phyloP scores from a whole-genome alignment of 2,329 filamentous ascomycete genomes.

The Trichoderma semiorbis region DNA sequence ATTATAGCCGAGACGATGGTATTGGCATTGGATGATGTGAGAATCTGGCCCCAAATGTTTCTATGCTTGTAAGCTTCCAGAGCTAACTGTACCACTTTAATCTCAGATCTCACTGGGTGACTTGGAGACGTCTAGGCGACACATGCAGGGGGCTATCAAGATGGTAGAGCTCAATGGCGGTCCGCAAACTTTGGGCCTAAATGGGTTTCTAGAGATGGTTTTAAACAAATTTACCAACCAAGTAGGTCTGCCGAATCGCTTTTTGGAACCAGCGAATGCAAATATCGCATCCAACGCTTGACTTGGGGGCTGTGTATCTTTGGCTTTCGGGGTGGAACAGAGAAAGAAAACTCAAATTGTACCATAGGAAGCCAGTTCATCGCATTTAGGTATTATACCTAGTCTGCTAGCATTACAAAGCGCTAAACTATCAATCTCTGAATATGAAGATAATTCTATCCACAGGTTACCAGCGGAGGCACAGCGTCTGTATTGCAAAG shows the following conservation, averaged over 20 bases:
- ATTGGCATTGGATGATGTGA: neutral
- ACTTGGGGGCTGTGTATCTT: neutral
- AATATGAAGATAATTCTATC: too few species aligned
- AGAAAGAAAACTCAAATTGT: neutral
- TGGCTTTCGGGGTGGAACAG: neutral
- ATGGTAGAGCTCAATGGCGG: neutral
- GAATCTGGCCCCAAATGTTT: neutral
- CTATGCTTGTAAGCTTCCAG: rapidly evolving
- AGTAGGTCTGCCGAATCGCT: neutral
- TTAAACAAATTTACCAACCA: neutral
- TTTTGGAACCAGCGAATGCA: neutral
- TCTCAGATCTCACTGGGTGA: neutral
- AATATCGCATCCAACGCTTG: neutral
- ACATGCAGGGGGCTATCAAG: neutral
- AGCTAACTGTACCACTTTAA: neutral
- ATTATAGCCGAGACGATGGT: neutral
- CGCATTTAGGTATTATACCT: too few species aligned
- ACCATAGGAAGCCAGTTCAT: too few species aligned
- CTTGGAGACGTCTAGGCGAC: neutral
- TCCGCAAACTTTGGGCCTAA: neutral
- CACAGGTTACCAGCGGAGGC: too few species aligned
- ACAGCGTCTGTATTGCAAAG: too few species aligned
- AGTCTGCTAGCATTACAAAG: too few species aligned
- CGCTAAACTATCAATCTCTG: too few species aligned
- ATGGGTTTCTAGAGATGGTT: neutral